Evolutionary conservation across 2,329 filamentous ascomycete species (phyloP), one percentile per base, ranked within the genome.

Genomic region (Ceratocystiopsis sp.): DNA sequence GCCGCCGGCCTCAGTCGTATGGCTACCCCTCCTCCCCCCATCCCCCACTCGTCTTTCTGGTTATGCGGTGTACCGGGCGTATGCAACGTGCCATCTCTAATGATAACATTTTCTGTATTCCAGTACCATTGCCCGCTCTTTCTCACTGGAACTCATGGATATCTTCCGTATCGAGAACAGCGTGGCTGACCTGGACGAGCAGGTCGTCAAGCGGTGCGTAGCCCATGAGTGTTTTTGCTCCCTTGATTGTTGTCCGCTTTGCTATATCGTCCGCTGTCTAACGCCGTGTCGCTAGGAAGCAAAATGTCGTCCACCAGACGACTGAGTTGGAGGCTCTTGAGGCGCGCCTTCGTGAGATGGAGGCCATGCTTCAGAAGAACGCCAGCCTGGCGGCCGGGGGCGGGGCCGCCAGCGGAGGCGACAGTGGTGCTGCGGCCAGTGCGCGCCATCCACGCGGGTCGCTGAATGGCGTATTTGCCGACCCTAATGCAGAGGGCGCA

Each of bases 91-190:
- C 25, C 10, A 8, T 11, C 25, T 29, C 25, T 29, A 29, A 29
- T 11, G 25, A 29, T 8, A 29, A 29, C 25, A 8, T 37, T 12
- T 35, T n/a, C n/a, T 10, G 21, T 38, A 8, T 34, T 13, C 9
- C n/a, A 94, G 87, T 50, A 91, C 84, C 48, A 78, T 94, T 61
- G 87, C 86, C 43, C 80, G 77, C 53, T 84, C 81, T 57, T 94
- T 95, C 64, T 89, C 85, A 46, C 69, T 77, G 38, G 84, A 89
- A 59, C 69, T 95, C 48, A 82, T 89, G 67, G 80, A 85, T 58
- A 80, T 93, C 53, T 95, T 95, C 67, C 80, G 82, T 55, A 78
- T 95, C 56, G 84, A 91, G 53, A 80, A 78, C 60, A 80, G 79
- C 52, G 57, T 91, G 46, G 75, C 80, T 55, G 73, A 80, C 48